Evolutionary conservation across 306 rosid species (phyloP), one percentile per base, ranked within the genome.

Genomic region (Sphenostylis stenocarpa): DNA sequence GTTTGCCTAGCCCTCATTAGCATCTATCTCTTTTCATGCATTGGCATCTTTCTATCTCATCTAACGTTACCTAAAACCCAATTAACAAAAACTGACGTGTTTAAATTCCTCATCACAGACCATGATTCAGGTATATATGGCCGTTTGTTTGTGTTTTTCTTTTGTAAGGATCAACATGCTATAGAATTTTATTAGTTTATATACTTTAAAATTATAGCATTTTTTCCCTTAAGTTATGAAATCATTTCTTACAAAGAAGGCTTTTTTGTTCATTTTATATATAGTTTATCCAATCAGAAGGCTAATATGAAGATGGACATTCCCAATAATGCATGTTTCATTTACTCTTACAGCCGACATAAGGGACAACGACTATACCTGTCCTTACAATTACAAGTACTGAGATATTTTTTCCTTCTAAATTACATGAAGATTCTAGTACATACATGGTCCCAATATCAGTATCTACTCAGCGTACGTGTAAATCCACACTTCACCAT

Each of bases 371-470:
- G 64, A 75, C 75, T 75, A 79, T 76, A 80, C 80, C 28, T 56
- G 21, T 67, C 73, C 85, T 57, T 76, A 41, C 74, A 77, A 56
- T 52, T 45, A 16, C 23, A 64, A 73, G 80, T 71, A 57, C 72
- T 65, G 58, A 41, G 57, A 51, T 64, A 72, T 63, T 56, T 38
- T n/a, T 65, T 41, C 47, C 44, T 55, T 63, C 17, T 58, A 70
- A 57, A 47, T 80, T 21, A 20, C 72, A 9, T 31, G 41, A 24
- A 36, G 63, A 75, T 33, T 64, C 55, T 43, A 73, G 62, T 14
- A 73, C 66, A 69, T 51, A 45, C 43, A 31, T 53, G 29, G 72
- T 62, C 3, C 73, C 77, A 79, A 70, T 71, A 61, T 44, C 70
- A 26, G 67, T 70, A 81, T 65, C 61, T 63, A 84, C 38, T 26